Conservation (phyloP, 257 asterid genomes). For the Capsicum chinense region DNA sequence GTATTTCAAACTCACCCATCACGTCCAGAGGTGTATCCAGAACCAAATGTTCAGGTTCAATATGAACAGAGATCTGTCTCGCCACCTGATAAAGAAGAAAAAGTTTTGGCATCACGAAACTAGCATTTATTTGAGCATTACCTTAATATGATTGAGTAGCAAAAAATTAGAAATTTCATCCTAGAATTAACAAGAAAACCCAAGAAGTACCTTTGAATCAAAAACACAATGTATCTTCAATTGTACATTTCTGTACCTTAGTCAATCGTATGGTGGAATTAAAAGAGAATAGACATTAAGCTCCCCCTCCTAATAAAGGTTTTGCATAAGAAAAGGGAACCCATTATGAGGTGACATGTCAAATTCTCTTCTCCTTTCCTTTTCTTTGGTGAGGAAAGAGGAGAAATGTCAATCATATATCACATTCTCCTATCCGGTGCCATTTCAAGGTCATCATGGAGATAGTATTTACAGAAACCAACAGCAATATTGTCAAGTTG, state of each 20-base stretch:
- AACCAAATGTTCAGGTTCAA: slow-evolving; percentile 71
- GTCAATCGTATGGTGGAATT: neutral
- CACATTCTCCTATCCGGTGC: neutral
- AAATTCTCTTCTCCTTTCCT: neutral
- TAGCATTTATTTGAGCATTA: neutral
- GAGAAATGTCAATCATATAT: neutral
- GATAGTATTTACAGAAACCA: neutral
- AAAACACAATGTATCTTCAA: slow-evolving; percentile 14
- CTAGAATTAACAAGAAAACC: neutral
- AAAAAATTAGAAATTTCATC: neutral
- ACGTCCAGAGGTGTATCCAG: slow-evolving; percentile 64
- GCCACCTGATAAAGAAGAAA: slow-evolving; percentile 51
- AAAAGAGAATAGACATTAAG: neutral
- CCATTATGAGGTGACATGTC: neutral
- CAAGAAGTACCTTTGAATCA: neutral
- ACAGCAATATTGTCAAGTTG: slow-evolving; percentile 4
- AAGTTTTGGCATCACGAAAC: neutral
- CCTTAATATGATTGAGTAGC: neutral
- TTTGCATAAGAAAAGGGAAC: neutral
- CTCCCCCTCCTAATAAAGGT: neutral
- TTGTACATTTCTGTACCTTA: neutral
- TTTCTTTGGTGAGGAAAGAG: neutral
- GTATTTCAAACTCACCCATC: slow-evolving; percentile 78
- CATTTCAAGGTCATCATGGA: slow-evolving; percentile 4
- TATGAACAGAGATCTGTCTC: slow-evolving; percentile 71